Evolutionary conservation across 352 stramenopile species (phyloP), one percentile per base, ranked within the genome.

Genomic region (Globisporangium carolinianum): DNA sequence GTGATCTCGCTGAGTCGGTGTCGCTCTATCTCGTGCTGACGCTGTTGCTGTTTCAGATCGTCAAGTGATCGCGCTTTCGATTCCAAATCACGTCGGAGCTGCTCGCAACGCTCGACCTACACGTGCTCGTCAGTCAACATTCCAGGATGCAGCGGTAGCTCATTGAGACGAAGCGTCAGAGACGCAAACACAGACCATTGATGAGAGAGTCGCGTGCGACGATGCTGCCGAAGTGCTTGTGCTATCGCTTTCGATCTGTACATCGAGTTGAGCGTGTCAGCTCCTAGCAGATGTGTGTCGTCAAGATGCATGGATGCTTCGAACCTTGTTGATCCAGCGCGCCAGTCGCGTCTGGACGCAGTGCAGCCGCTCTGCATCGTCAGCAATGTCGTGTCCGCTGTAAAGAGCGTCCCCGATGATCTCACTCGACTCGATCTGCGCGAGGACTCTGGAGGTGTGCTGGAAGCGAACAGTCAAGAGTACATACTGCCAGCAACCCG

Each of bases 371-470:
- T 49, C 45, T 4, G 7, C 6, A 35, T 12, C 45, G 24, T 49
- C 17, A 12, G 5, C 8, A n/a, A 32, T 49, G 45, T 35, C 45
- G 15, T 5, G 45, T 49, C 14, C 45, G 0, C 45, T 8, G 8
- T 32, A 14, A 12, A 49, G 45, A 35, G 45, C n/a, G 15, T 49
- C 45, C 11, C 35, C 45, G 17, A 36, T n/a, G 24, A 49, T 49
- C n/a, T 49, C 45, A 11, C 45, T 49, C 45, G 45, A 35, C 39
- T 55, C 42, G 35, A 60, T n/a, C 32, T 53, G 14, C 55, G 50
- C 50, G 41, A 55, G 37, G 9, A n/a, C 11, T 3, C 1, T 17
- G 5, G n/a, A 49, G 0, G n/a, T n/a, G 4, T 49, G 15, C 45
- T 49, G 45, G 14, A 2, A 49, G 42, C 5, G 4, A 4, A 7